Percentiles rank a stretch among this genome's conserved stretches.
phyloP scores from a whole-genome alignment of 148 eudicot genomes.

The Fallopia convolvulus region DNA sequence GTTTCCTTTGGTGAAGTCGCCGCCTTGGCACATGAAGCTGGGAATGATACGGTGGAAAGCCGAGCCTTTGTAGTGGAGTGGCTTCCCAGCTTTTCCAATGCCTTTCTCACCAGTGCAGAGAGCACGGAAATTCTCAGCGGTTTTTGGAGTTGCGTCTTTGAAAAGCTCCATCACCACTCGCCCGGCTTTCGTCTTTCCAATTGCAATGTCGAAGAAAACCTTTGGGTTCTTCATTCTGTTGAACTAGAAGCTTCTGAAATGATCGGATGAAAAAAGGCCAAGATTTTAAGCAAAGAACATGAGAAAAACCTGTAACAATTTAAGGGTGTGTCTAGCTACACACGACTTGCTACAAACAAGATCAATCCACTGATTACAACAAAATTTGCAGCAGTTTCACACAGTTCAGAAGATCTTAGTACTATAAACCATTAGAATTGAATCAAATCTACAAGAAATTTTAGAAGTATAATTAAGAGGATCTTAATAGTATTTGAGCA shows the following conservation, averaged over 20 bases:
- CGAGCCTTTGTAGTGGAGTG: conserved; percentile 82
- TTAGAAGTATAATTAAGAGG: background rate
- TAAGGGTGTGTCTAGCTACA: background rate
- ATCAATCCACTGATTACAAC: background rate
- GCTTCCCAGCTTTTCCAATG: conserved; percentile 55
- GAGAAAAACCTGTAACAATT: background rate
- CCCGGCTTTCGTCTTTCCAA: conserved; percentile 56
- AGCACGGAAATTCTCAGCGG: conserved; percentile 84
- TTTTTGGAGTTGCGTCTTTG: conserved; percentile 59
- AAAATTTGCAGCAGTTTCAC: background rate
- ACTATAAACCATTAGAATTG: background rate
- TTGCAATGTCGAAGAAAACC: conserved; percentile 77
- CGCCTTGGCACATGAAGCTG: conserved; percentile 86
- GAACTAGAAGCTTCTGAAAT: background rate
- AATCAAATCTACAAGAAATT: background rate
- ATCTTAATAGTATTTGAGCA: background rate
- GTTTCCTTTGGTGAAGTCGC: conserved; percentile 81
- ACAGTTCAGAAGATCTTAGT: background rate
- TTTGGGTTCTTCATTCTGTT: conserved; percentile 58
- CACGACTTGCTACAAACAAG: background rate
- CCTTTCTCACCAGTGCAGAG: conserved; percentile 94
- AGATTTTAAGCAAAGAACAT: conserved; percentile 1
- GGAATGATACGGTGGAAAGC: conserved; percentile 79
- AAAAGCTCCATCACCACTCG: conserved; percentile 73
- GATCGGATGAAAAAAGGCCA: background rate